These are phyloP conservation scores for Lecanicillium sp. DNA, from an alignment of 2,329 filamentous ascomycete species.

Conservation along the genomic window DNA sequence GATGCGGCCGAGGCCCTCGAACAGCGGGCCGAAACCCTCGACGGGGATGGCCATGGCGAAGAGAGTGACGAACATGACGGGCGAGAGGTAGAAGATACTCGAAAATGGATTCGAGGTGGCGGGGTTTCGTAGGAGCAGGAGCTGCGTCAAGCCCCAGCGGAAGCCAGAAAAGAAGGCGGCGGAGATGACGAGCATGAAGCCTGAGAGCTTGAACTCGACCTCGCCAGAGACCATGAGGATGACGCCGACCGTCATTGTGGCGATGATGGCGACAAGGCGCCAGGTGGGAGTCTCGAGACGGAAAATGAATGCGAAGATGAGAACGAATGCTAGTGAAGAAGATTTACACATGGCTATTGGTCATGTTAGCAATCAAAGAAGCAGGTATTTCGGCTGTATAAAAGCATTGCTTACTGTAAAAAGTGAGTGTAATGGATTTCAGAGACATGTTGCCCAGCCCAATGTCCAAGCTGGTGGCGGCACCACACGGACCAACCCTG, in stretches of 20 bases:
- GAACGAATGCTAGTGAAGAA: constrained; percentile 87
- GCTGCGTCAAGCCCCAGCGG: constrained; percentile 97
- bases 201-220: constrained; percentile 77
- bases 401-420: constrained; percentile 84
- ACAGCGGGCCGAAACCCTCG: constrained; percentile 68
- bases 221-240: constrained; percentile 98
- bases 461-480: constrained; percentile 90
- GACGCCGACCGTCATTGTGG: constrained; percentile 86
- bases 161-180: constrained; percentile 95
- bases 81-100: constrained; percentile 95
- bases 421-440: constrained; percentile 93
- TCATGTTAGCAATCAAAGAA: constrained; percentile 20
- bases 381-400: not conserved
- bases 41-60: constrained; percentile 76
- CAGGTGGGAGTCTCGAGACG: constrained; percentile 81
- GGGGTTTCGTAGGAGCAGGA: constrained; percentile 85
- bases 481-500: constrained; percentile 84
- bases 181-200: constrained; percentile 87
- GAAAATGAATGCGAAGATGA: constrained; percentile 92
- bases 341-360: constrained; percentile 90
- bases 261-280: constrained; percentile 80
- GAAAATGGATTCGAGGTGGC: constrained; percentile 95
- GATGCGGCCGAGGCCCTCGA: constrained; percentile 59
- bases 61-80: constrained; percentile 87
- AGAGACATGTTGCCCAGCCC: constrained; percentile 92